These are phyloP conservation scores for Penicillium canariense DNA, from an alignment of 495 filamentous ascomycete genomes.

Conservation along the genomic window DNA sequence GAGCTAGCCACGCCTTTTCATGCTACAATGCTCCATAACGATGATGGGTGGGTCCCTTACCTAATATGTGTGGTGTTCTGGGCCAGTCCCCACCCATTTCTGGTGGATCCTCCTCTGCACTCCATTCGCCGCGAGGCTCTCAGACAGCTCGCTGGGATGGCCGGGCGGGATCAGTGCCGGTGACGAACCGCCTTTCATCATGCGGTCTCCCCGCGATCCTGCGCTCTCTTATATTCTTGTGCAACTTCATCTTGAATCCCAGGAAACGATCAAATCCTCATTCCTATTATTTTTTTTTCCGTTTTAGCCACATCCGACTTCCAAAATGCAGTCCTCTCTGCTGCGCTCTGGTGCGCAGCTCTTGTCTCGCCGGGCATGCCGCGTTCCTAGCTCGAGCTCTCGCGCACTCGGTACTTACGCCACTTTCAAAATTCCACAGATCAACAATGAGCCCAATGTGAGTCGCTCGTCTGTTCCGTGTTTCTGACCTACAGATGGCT, in stretches of 20 bases:
- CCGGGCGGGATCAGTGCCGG: slow-evolving; percentile 5
- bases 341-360: slow-evolving; percentile 34
- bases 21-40: too few species aligned
- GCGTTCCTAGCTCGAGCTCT: slow-evolving; percentile 25
- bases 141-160: neutral
- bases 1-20: too few species aligned
- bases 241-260: slow-evolving; percentile 6
- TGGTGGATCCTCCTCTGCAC: slow-evolving; percentile 1
- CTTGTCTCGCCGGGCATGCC: slow-evolving; percentile 26
- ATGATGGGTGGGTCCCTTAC: too few species aligned
- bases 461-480: slow-evolving; percentile 29
- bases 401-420: slow-evolving; percentile 57
- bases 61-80: too few species aligned
- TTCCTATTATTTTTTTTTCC: too few species aligned
- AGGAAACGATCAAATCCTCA: too few species aligned
- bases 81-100: neutral
- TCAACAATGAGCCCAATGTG: slow-evolving; percentile 93
- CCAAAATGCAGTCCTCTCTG: slow-evolving; percentile 38
- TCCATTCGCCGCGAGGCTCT: neutral
- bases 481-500: neutral
- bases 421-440: slow-evolving; percentile 80
- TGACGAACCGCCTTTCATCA: slow-evolving; percentile 17
- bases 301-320: neutral
- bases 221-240: neutral
- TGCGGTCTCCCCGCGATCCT: slow-evolving; percentile 1